These are phyloP conservation scores for Cladorrhinum sp. DNA, from an alignment of 2,329 filamentous ascomycete genomes.

Conservation along the genomic window DNA sequence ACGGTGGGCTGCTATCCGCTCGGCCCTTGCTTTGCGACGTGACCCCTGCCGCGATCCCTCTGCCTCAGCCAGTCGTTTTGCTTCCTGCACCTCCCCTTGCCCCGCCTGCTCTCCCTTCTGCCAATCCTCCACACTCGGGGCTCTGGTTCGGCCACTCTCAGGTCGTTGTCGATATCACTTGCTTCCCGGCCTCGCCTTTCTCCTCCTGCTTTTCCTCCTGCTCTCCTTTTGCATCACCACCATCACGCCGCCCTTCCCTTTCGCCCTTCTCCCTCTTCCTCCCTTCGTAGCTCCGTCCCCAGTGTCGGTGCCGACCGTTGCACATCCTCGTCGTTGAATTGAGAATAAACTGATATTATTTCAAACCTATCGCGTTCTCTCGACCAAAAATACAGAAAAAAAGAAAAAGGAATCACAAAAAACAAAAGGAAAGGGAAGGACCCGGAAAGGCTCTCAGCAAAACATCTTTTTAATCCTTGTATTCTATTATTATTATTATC, in stretches of 20 bases:
- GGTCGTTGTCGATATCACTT: slow-evolving; percentile 30
- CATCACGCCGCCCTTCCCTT: slow-evolving; percentile 33
- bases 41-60: slow-evolving; percentile 22
- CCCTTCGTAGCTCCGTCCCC: slow-evolving; percentile 33
- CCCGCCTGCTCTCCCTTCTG: slow-evolving; percentile 25
- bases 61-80: slow-evolving; percentile 24
- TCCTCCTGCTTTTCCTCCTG: slow-evolving; percentile 31
- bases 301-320: slow-evolving; percentile 27
- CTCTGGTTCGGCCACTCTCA: slow-evolving; percentile 14
- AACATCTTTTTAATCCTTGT: slow-evolving; percentile 37
- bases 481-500: slow-evolving; percentile 24
- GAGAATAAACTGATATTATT: slow-evolving; percentile 24
- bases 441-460: slow-evolving; percentile 22
- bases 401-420: slow-evolving; percentile 30
- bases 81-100: slow-evolving; percentile 24
- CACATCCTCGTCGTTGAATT: slow-evolving; percentile 24
- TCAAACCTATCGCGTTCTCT: slow-evolving; percentile 30
- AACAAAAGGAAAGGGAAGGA: slow-evolving; percentile 24
- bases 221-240: slow-evolving; percentile 29
- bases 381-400: slow-evolving; percentile 23
- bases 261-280: slow-evolving; percentile 34
- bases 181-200: slow-evolving; percentile 26
- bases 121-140: slow-evolving; percentile 18
- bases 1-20: slow-evolving; percentile 30
- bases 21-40: slow-evolving; percentile 24